Evolutionary conservation across 371 early-diverging fungal species (phyloP).

Genomic region (Mortierella sp.): DNA sequence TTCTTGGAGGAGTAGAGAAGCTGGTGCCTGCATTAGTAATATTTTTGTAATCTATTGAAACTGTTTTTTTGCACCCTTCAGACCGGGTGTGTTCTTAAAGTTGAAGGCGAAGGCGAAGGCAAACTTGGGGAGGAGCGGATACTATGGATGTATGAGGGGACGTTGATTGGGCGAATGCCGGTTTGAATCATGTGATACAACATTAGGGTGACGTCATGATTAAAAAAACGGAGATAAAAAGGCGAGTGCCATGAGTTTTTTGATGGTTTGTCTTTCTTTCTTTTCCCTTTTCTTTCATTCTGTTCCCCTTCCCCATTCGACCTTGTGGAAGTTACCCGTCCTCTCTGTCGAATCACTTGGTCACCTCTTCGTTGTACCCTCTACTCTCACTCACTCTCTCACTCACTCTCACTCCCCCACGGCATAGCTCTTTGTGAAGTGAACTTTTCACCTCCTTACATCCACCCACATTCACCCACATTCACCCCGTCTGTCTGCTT

Average conservation of each 20-base stretch:
- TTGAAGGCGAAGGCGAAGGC: neutral
- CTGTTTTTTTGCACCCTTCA: neutral
- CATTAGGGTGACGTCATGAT: neutral
- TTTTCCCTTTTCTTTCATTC: constrained; percentile 10
- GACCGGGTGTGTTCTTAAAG: neutral
- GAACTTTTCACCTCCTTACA: neutral
- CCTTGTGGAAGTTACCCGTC: neutral
- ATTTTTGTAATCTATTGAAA: too few relatives aligned
- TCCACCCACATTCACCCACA: neutral
- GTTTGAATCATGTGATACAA: neutral
- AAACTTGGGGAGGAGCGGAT: too few relatives aligned
- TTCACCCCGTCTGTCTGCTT: neutral
- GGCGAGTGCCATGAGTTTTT: neutral
- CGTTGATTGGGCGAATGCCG: neutral
- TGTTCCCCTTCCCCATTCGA: neutral
- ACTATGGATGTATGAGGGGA: too few relatives aligned
- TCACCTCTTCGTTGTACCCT: neutral
- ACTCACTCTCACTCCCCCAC: neutral
- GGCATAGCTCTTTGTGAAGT: too few relatives aligned
- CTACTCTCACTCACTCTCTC: neutral
- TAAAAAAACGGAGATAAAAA: constrained; percentile 4
- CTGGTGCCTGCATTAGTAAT: too few relatives aligned
- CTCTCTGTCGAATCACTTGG: neutral
- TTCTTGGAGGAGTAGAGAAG: constrained; percentile 38
- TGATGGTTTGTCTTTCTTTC: neutral